A percentile compares a stretch with the other conserved stretches of the same genome.
These are phyloP conservation scores for Yarrowia osloensis DNA, from an alignment of 805 yeast species.

Conservation along the genomic window DNA sequence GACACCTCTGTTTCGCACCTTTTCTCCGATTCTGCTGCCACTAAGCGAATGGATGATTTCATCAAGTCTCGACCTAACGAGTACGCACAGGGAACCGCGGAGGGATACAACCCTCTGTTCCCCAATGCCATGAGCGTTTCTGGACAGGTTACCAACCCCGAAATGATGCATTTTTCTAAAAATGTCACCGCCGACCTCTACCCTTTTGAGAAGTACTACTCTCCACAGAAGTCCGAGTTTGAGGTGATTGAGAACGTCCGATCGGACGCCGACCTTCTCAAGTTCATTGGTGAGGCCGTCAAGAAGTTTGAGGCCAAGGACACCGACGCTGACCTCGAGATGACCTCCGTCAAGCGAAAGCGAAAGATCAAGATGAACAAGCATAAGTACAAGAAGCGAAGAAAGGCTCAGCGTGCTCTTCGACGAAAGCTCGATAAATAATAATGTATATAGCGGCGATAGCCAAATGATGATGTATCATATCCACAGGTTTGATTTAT, in stretches of 20 bases:
- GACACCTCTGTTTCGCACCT: conserved; percentile 22
- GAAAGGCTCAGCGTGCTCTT: conserved; percentile 75
- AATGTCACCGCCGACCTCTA: conserved; percentile 16
- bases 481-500: too few relatives aligned
- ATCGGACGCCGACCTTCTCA: conserved; percentile 14
- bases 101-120: conserved; percentile 27
- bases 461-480: conserved; percentile 29
- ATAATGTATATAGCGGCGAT: conserved; percentile 29
- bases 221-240: conserved; percentile 23
- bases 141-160: conserved; percentile 30
- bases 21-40: conserved; percentile 28
- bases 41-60: conserved; percentile 25
- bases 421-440: conserved; percentile 43
- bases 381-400: conserved; percentile 95
- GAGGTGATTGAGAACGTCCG: neutral
- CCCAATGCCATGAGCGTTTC: conserved; percentile 26
- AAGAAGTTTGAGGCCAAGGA: conserved; percentile 25
- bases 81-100: conserved; percentile 23
- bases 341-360: conserved; percentile 48
- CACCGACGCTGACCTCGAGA: conserved; percentile 27
- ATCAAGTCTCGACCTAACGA: conserved; percentile 19
- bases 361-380: conserved; percentile 96
- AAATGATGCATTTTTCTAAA: conserved; percentile 29
- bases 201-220: conserved; percentile 23
- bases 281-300: conserved; percentile 22